Base-by-base conservation (phyloP, 2,329 filamentous ascomycete species). In the Aspergillus tanneri region DNA sequence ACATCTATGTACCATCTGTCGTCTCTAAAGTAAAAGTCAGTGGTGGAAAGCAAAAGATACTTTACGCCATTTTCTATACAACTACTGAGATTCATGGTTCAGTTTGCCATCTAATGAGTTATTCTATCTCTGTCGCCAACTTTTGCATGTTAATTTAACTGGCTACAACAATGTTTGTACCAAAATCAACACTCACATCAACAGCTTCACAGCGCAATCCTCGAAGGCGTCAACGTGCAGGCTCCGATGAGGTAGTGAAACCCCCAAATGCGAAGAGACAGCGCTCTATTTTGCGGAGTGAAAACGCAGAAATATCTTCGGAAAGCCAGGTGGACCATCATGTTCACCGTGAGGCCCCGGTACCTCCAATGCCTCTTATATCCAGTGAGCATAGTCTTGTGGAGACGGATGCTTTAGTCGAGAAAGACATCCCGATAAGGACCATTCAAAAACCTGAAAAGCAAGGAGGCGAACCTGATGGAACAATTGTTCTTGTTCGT, bases 241-340 rank as follows among this genome's bases (percentile, higher is more conserved):
- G 66, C 53, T 72, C 71, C 27, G 73, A 76, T 51, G 74, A 77
- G 46, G 69, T 70, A 10, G 62, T 71, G 28, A 72, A 73, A 34
- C 67, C 69, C 41, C 74, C 72, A 14, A 70, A 67, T 49, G 67
- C 74, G 10, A 77, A 77, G 60, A 68, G 72, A 54, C 72, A 75
- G 53, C 67, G 73, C 50, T 75, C 73, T n/a, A 63, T 62, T 27
- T 54, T 75, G 30, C 67, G 68, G 8, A 63, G 68, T 54, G 63
- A 67, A 42, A 63, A 62, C n/a, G 56, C 62, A 28, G 64, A 70
- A 36, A 54, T 60, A 36, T 56, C 49, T 50, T 49, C 62, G 36
- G 47, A 55, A 28, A 49, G 37, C 24, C 52, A 52, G 7, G 46
- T 54, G 27, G 55, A 59, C n/a, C 50, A 53, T 37, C 55, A 60